Percentiles rank a stretch among this genome's conserved stretches.
Evolutionary conservation across 2,329 filamentous ascomycete species (phyloP).

Genomic region (Simplicillium aogashimaense): DNA sequence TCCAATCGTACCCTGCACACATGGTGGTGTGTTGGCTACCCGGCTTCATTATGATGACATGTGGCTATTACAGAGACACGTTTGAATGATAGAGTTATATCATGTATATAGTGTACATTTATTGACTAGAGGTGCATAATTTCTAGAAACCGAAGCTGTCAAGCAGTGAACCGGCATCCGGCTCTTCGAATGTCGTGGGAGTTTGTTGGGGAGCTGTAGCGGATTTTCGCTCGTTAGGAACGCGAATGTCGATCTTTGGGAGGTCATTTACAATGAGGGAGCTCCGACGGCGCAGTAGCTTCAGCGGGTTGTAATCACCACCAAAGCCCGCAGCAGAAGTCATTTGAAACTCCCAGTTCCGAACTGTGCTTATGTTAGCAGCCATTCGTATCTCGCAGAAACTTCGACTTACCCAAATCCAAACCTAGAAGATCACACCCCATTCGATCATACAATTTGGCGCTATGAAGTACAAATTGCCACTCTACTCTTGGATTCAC

Average conservation of each 20-base stretch:
- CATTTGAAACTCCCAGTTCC: slow-evolving; percentile 73
- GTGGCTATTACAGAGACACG: too few relatives aligned
- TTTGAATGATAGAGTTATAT: too few relatives aligned
- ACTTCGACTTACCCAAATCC: slow-evolving; percentile 53
- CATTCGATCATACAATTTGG: slow-evolving; percentile 78
- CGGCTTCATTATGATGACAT: too few relatives aligned
- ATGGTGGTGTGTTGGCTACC: too few relatives aligned
- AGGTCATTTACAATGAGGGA: slow-evolving; percentile 74
- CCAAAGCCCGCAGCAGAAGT: slow-evolving; percentile 26
- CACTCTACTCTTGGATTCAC: slow-evolving; percentile 72
- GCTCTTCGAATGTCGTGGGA: slow-evolving; percentile 80
- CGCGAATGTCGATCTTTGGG: slow-evolving; percentile 12
- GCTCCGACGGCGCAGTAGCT: slow-evolving; percentile 59
- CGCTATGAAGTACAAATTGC: slow-evolving; percentile 82
- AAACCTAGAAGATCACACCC: slow-evolving; percentile 85
- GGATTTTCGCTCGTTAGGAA: too few relatives aligned
- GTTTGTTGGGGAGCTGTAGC: slow-evolving; percentile 22
- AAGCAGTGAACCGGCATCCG: slow-evolving; percentile 77
- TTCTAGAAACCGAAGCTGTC: slow-evolving; percentile 83
- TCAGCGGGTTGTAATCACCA: slow-evolving; percentile 52
- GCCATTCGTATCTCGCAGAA: not conserved
- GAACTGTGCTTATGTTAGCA: slow-evolving; percentile 37
- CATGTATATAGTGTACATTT: too few relatives aligned
- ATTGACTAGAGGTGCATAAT: too few relatives aligned
- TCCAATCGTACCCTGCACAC: too few relatives aligned